These are phyloP conservation scores for Auricularia auricula-judae DNA, from an alignment of 768 basidiomycete species.

Conservation along the genomic window DNA sequence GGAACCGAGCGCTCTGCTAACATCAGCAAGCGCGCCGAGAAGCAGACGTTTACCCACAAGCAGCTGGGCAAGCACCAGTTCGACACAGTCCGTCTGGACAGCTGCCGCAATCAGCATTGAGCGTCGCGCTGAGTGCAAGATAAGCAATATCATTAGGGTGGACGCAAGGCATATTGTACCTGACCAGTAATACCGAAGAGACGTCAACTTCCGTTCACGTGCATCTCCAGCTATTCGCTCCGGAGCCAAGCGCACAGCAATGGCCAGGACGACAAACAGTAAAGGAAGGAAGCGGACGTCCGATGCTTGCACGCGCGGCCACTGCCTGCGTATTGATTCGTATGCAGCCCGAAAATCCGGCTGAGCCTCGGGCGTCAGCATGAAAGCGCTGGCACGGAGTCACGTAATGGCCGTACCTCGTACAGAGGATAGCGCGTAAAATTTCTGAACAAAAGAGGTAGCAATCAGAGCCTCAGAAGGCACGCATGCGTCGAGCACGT, in stretches of 20 bases:
- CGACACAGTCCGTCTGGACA: conserved; percentile 84
- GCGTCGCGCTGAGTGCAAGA: conserved; percentile 50
- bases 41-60: conserved; percentile 29
- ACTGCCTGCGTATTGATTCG: conserved; percentile 46
- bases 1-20: conserved; percentile 52
- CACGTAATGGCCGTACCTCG: conserved; percentile 25
- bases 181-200: conserved; percentile 89
- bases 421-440: conserved; percentile 91
- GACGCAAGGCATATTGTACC: conserved; percentile 41
- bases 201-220: conserved; percentile 62
- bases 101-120: conserved; percentile 86
- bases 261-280: conserved; percentile 88
- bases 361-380: neutral
- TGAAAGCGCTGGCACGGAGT: neutral
- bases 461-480: conserved; percentile 1
- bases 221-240: conserved; percentile 76
- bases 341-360: conserved; percentile 68
- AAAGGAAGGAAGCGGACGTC: conserved; percentile 81
- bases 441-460: conserved; percentile 39
- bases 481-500: neutral
- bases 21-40: conserved; percentile 6
- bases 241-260: conserved; percentile 75
- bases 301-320: conserved; percentile 54
- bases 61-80: conserved; percentile 85
- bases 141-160: conserved; percentile 3